Conservation (phyloP, 2,329 filamentous ascomycete species). For the Trichoderma koningiopsis region DNA sequence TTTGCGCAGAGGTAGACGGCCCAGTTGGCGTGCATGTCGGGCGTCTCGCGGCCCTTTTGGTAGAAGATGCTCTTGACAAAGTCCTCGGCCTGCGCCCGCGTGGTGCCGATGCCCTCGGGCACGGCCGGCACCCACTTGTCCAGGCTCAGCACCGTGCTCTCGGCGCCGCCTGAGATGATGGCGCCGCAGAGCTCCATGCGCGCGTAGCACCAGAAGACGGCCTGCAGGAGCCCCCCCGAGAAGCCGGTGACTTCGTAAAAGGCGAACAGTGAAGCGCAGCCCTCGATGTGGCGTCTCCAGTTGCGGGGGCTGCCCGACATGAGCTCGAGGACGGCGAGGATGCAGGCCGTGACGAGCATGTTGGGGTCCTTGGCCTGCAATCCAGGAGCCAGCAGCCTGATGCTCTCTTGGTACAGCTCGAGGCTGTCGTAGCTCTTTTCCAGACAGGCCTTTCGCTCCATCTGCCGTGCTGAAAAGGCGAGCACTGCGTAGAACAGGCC, state of each 20-base stretch:
- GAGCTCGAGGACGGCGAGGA: slow-evolving; percentile 52
- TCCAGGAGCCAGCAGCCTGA: slow-evolving; percentile 46
- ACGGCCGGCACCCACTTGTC: slow-evolving; percentile 49
- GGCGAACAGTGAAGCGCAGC: slow-evolving; percentile 56
- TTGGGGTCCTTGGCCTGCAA: slow-evolving; percentile 48
- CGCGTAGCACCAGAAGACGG: slow-evolving; percentile 61
- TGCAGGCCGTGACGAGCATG: slow-evolving; percentile 50
- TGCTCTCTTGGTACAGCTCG: slow-evolving; percentile 56
- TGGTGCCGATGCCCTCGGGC: slow-evolving; percentile 24
- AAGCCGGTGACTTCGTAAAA: slow-evolving; percentile 53
- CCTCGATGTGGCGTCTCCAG: slow-evolving; percentile 59
- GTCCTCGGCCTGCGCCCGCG: slow-evolving; percentile 34
- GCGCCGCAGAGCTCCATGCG: slow-evolving; percentile 60
- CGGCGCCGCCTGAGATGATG: slow-evolving; percentile 53
- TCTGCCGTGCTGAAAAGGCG: slow-evolving; percentile 55
- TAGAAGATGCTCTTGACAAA: slow-evolving; percentile 33
- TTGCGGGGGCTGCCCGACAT: slow-evolving; percentile 52
- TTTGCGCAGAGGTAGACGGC: slow-evolving; percentile 56
- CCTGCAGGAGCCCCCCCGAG: slow-evolving; percentile 48
- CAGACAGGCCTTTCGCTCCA: slow-evolving; percentile 52
- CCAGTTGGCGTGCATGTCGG: slow-evolving; percentile 58
- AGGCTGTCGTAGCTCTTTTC: slow-evolving; percentile 53
- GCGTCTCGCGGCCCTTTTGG: slow-evolving; percentile 35
- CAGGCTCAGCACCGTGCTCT: slow-evolving; percentile 52
- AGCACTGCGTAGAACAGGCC: slow-evolving; percentile 53